phyloP scores from a whole-genome alignment of 2,329 filamentous ascomycete species.

The Aspergillus nomiae region DNA sequence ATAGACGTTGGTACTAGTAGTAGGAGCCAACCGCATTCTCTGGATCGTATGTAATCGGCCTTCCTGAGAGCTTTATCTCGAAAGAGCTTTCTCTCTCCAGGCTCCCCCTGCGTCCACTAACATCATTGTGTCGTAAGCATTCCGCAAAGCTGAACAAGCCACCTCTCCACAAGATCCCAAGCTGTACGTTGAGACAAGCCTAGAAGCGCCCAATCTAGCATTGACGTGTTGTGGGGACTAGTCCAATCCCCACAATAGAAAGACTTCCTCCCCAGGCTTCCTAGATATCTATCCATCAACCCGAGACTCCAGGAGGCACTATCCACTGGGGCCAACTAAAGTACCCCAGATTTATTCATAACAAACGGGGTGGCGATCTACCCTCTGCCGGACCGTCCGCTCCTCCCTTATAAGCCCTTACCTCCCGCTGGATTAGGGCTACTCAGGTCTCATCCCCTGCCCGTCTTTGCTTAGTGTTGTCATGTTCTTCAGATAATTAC shows the following conservation, averaged over 20 bases:
- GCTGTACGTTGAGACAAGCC: neutral
- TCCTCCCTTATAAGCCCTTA: neutral
- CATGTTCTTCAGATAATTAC: neutral
- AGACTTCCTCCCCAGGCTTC: neutral
- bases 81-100: neutral
- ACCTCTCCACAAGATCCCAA: neutral
- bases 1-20: neutral
- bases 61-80: neutral
- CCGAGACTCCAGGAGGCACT: neutral
- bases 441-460: neutral
- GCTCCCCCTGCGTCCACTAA: too few species aligned
- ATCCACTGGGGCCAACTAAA: too few species aligned
- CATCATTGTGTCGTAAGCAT: neutral
- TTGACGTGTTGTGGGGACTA: neutral
- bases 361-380: neutral
- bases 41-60: neutral
- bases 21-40: too few species aligned
- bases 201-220: neutral
- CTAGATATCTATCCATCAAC: constrained; percentile 1
- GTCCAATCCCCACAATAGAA: neutral
- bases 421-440: neutral
- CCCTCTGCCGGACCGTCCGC: neutral
- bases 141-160: neutral
- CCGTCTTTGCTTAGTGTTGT: neutral
- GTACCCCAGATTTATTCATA: neutral